phyloP scores from a whole-genome alignment of 345 rosid species.

The Linum usitatissimum region DNA sequence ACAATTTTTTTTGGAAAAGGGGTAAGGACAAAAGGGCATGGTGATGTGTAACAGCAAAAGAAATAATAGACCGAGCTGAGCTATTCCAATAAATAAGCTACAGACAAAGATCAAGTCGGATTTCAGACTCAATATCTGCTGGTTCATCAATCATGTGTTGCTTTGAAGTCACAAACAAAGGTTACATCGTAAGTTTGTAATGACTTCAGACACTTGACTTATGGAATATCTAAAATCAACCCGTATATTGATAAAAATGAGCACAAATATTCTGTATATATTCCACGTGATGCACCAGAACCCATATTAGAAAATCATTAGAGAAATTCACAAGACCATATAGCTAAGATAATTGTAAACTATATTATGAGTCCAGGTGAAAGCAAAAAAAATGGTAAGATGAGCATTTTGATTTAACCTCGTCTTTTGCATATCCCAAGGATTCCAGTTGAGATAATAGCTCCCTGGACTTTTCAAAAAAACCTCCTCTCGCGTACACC shows the following conservation, averaged over 20 bases:
- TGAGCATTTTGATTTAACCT: constrained; percentile 31
- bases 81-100: neutral
- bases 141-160: neutral
- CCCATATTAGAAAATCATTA: neutral
- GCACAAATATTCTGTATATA: constrained; percentile 43
- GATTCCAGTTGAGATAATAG: constrained; percentile 54
- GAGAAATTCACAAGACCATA: neutral
- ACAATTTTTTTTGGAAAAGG: neutral
- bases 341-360: neutral
- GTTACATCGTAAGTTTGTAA: neutral
- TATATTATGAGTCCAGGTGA: neutral
- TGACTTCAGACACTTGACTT: neutral
- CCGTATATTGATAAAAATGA: constrained; percentile 5
- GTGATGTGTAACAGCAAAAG: neutral
- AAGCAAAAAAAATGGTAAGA: neutral
- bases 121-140: neutral
- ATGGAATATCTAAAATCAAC: neutral
- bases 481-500: constrained; percentile 77
- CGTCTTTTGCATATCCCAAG: constrained; percentile 63
- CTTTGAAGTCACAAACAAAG: neutral
- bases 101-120: neutral
- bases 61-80: neutral
- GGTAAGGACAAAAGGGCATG: neutral
- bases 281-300: constrained; percentile 5
- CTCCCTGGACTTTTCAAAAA: constrained; percentile 72